These are phyloP conservation scores for Leccinum imitatum DNA, from an alignment of 768 basidiomycete species.

Conservation along the genomic window DNA sequence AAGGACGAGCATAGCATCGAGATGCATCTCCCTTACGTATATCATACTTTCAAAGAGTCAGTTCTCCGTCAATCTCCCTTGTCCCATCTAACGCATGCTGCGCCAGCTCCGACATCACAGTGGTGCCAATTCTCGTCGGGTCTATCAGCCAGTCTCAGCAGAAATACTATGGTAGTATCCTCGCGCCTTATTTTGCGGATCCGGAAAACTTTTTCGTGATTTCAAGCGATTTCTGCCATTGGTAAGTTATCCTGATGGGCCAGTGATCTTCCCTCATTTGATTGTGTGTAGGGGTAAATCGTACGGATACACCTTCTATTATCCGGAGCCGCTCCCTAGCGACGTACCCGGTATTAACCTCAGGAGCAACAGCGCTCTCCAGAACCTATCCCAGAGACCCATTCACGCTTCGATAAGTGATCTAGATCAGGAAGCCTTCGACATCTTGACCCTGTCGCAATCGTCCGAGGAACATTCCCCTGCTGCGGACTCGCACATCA, in stretches of 20 bases:
- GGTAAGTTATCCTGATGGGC: constrained; percentile 47
- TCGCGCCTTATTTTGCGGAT: constrained; percentile 78
- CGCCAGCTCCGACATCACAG: constrained; percentile 64
- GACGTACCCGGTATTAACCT: constrained; percentile 49
- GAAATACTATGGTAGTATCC: constrained; percentile 58
- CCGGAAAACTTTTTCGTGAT: constrained; percentile 85
- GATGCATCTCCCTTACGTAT: constrained; percentile 93
- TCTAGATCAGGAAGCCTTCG: constrained; percentile 87
- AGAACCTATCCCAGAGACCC: constrained; percentile 47
- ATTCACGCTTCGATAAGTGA: constrained; percentile 82
- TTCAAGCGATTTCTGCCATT: constrained; percentile 98
- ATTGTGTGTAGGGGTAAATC: constrained; percentile 64
- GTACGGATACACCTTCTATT: constrained; percentile 88
- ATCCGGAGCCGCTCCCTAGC: constrained; percentile 57
- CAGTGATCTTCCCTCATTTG: not conserved
- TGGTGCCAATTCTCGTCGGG: constrained; percentile 93
- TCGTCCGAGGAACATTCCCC: constrained; percentile 40
- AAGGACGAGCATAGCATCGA: constrained; percentile 97
- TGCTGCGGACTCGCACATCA: constrained; percentile 52
- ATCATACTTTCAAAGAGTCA: constrained; percentile 81
- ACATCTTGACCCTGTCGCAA: constrained; percentile 58
- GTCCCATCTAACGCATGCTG: constrained; percentile 4
- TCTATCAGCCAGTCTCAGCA: constrained; percentile 63
- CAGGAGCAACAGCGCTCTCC: constrained; percentile 42
- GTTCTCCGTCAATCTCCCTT: constrained; percentile 10